Percentiles rank a stretch among this genome's conserved stretches.
Evolutionary conservation across 169 alveolate species (phyloP).

Genomic region (Plasmodium cynomolgi): DNA sequence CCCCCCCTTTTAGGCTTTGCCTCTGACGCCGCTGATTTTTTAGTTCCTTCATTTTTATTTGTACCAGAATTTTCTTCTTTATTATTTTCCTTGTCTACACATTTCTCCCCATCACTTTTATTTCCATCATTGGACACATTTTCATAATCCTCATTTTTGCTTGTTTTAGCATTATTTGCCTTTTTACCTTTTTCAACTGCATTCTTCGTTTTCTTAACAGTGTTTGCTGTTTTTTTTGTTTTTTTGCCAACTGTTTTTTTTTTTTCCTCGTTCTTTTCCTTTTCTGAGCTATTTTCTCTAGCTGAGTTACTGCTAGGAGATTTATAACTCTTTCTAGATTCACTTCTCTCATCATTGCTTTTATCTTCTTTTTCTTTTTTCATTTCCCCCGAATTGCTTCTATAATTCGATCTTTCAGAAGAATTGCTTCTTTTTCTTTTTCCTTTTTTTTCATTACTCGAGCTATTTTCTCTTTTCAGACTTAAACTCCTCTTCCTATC

Average conservation of each 20-base stretch:
- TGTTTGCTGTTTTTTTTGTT: constrained; percentile 4
- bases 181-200: constrained; percentile 13
- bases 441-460: constrained; percentile 22
- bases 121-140: constrained; percentile 46
- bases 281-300: constrained; percentile 28
- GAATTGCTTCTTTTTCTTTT: constrained; percentile 10
- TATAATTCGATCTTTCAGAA: neutral
- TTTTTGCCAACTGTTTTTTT: constrained; percentile 10
- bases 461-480: constrained; percentile 54
- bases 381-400: constrained; percentile 5
- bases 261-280: constrained; percentile 21
- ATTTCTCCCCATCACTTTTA: constrained; percentile 53
- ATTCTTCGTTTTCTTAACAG: constrained; percentile 11
- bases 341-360: constrained; percentile 20
- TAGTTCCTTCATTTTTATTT: constrained; percentile 27
- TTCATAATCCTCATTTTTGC: constrained; percentile 57
- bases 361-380: constrained; percentile 25
- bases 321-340: constrained; percentile 32
- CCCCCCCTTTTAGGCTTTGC: constrained; percentile 60
- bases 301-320: constrained; percentile 15
- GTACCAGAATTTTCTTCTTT: constrained; percentile 16
- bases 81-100: constrained; percentile 30
- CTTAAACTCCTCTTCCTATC: constrained; percentile 3
- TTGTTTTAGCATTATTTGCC: constrained; percentile 22
- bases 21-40: constrained; percentile 39